Evolutionary conservation across 2,329 filamentous ascomycete species (phyloP).

Genomic region (Talaromyces sp.): DNA sequence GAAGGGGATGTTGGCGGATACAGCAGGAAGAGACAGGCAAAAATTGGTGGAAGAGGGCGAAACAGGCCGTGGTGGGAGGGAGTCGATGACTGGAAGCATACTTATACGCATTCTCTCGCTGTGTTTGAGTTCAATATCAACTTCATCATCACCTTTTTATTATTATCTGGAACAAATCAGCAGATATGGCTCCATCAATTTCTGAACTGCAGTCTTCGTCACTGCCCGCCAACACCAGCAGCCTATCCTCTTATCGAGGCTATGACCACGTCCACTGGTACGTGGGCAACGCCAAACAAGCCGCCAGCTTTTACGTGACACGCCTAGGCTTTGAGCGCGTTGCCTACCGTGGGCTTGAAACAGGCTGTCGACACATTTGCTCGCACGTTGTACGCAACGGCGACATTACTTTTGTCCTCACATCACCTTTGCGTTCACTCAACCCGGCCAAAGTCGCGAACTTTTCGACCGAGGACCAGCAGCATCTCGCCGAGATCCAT

Average conservation of each 20-base stretch:
- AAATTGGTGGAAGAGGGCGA: not conserved
- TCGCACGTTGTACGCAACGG: slow-evolving; percentile 62
- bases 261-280: slow-evolving; percentile 96
- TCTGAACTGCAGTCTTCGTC: slow-evolving; percentile 6
- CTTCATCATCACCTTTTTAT: not conserved
- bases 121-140: not conserved
- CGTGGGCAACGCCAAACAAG: slow-evolving; percentile 95
- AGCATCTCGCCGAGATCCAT: slow-evolving; percentile 68
- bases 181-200: slow-evolving; percentile 12
- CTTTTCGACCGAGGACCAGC: slow-evolving; percentile 57
- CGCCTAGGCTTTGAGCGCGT: slow-evolving; percentile 80
- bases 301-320: slow-evolving; percentile 78
- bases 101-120: not conserved
- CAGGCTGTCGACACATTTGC: slow-evolving; percentile 71
- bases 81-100: not conserved
- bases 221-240: slow-evolving; percentile 12
- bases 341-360: slow-evolving; percentile 84
- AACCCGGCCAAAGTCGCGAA: slow-evolving; percentile 41
- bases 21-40: not conserved
- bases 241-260: slow-evolving; percentile 54
- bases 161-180: not conserved
- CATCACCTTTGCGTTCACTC: slow-evolving; percentile 49
- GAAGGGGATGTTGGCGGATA: slow-evolving; percentile 8
- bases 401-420: slow-evolving; percentile 38
- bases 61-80: not conserved